Evolutionary conservation across 2,329 filamentous ascomycete genomes (phyloP).

Genomic region (Venturia effusa): DNA sequence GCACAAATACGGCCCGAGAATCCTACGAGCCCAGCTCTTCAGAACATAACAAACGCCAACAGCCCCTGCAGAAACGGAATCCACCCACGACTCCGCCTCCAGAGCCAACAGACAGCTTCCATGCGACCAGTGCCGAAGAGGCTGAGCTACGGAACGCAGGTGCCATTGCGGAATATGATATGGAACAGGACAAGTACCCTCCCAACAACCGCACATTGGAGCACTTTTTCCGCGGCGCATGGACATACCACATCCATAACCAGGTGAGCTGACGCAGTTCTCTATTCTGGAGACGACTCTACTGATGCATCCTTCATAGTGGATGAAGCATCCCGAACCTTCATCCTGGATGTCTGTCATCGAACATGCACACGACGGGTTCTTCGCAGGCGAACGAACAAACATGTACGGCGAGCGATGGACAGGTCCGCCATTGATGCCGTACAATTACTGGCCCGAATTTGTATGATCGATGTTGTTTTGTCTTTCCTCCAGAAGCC

Average conservation of each 20-base stretch:
- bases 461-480: conserved; percentile 25
- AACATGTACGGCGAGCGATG: conserved; percentile 46
- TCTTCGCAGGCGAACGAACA: conserved; percentile 37
- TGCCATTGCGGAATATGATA: conserved; percentile 32
- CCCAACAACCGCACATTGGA: conserved; percentile 46
- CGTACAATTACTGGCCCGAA: conserved; percentile 42
- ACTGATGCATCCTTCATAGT: conserved; percentile 24
- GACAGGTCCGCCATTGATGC: conserved; percentile 35
- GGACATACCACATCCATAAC: conserved; percentile 49
- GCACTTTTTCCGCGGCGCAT: conserved; percentile 46
- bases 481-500: background rate
- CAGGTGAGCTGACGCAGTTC: conserved; percentile 31
- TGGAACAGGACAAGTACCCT: conserved; percentile 41
- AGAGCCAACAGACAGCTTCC: conserved; percentile 25
- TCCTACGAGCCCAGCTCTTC: background rate
- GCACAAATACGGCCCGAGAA: background rate
- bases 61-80: background rate
- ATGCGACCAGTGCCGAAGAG: conserved; percentile 29
- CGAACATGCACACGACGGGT: conserved; percentile 43
- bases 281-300: background rate
- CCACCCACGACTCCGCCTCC: conserved; percentile 8
- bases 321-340: conserved; percentile 45
- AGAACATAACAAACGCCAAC: conserved; percentile 3
- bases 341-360: conserved; percentile 45
- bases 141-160: conserved; percentile 29